These are phyloP conservation scores for Dioszegia hungarica DNA, from an alignment of 768 basidiomycete genomes.

Conservation along the genomic window DNA sequence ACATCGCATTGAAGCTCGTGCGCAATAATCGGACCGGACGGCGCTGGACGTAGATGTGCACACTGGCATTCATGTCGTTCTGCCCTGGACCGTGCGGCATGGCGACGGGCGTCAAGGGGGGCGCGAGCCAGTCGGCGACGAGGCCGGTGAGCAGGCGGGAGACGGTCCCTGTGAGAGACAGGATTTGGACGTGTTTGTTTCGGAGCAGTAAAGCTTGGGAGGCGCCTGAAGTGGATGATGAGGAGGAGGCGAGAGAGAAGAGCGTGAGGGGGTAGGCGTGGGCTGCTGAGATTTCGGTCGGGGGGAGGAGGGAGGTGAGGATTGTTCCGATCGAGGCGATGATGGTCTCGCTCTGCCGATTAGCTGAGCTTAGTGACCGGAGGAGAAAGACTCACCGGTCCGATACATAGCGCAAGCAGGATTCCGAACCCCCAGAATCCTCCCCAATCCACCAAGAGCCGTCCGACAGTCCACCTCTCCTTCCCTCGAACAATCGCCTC, in stretches of 20 bases:
- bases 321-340: conserved; percentile 47
- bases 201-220: conserved; percentile 25
- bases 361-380: background rate
- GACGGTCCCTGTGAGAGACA: conserved; percentile 42
- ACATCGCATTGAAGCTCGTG: conserved; percentile 36
- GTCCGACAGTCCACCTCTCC: conserved; percentile 33
- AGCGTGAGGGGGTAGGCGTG: background rate
- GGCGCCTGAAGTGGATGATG: conserved; percentile 6
- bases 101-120: conserved; percentile 22
- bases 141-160: conserved; percentile 41
- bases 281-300: conserved; percentile 6
- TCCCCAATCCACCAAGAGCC: conserved; percentile 35
- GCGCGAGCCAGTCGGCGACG: conserved; percentile 41
- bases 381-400: conserved; percentile 32
- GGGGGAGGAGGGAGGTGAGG: conserved; percentile 42
- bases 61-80: conserved; percentile 17
- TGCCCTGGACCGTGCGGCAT: conserved; percentile 10
- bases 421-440: conserved; percentile 47
- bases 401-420: conserved; percentile 44
- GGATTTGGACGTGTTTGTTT: conserved; percentile 45
- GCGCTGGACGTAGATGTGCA: conserved; percentile 29
- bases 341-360: conserved; percentile 39
- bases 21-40: conserved; percentile 21
- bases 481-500: conserved; percentile 30
- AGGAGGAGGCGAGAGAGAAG: background rate